Evolutionary conservation across 2,329 filamentous ascomycete species (phyloP).

Genomic region (Fusarium xyrophilum): DNA sequence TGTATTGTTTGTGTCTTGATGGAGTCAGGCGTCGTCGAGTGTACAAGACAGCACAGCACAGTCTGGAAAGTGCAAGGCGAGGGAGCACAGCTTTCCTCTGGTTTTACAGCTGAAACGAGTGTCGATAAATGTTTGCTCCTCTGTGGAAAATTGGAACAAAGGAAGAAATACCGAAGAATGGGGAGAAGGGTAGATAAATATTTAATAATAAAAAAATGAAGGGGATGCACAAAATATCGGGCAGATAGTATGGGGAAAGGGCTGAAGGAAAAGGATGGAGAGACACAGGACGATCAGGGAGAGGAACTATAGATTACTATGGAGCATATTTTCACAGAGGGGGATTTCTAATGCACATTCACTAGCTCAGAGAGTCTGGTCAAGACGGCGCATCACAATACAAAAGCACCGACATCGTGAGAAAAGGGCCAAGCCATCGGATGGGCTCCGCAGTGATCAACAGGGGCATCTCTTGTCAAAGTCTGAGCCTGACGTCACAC

Average conservation of each 20-base stretch:
- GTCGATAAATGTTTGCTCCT: slow-evolving; percentile 28
- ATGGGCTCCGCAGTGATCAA: slow-evolving; percentile 28
- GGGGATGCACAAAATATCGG: slow-evolving; percentile 25
- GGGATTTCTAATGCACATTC: slow-evolving; percentile 34
- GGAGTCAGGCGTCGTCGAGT: not conserved
- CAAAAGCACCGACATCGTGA: slow-evolving; percentile 13
- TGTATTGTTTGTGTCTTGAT: slow-evolving; percentile 10
- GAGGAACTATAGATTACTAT: not conserved
- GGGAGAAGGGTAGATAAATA: not conserved
- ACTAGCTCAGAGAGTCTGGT: slow-evolving; percentile 22
- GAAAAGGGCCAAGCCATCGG: slow-evolving; percentile 18
- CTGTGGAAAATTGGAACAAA: not conserved
- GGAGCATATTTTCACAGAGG: slow-evolving; percentile 20
- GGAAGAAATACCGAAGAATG: not conserved
- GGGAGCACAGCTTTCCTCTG: slow-evolving; percentile 40
- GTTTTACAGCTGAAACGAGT: slow-evolving; percentile 38
- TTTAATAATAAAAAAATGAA: slow-evolving; percentile 25
- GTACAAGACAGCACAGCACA: not conserved
- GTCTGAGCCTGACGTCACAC: slow-evolving; percentile 30
- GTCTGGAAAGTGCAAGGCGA: slow-evolving; percentile 17
- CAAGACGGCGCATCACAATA: slow-evolving; percentile 32
- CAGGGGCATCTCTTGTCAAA: slow-evolving; percentile 18
- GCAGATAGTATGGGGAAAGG: slow-evolving; percentile 13
- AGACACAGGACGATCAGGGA: slow-evolving; percentile 25
- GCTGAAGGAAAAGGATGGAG: slow-evolving; percentile 9